A percentile compares a stretch with the other conserved stretches of the same genome.
Conservation (phyloP, 805 yeast species). For the Pichia exigua region DNA sequence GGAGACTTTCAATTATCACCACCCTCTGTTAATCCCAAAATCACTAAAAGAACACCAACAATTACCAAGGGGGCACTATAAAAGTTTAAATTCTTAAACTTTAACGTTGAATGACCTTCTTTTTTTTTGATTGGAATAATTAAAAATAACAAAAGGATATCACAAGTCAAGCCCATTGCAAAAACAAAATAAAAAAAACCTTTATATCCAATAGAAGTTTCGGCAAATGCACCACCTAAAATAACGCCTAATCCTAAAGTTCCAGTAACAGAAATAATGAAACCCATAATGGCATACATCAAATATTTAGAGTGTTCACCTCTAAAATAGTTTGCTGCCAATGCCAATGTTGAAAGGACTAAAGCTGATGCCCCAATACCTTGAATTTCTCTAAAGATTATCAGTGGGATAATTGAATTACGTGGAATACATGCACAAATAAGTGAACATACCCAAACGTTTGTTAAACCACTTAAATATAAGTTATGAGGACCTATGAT, state of each 20-base stretch:
- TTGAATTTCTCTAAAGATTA: constrained; percentile 38
- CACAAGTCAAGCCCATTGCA: constrained; percentile 20
- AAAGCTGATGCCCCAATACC: constrained; percentile 37
- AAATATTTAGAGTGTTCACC: constrained; percentile 12
- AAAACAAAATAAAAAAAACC: constrained; percentile 33
- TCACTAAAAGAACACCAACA: constrained; percentile 30
- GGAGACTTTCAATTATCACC: constrained; percentile 37
- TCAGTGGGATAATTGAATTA: constrained; percentile 28
- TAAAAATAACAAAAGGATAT: constrained; percentile 16
- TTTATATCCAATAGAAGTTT: constrained; percentile 31
- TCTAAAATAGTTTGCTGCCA: constrained; percentile 19
- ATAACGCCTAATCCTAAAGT: constrained; percentile 33
- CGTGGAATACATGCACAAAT: constrained; percentile 30
- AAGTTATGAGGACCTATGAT: constrained; percentile 32
- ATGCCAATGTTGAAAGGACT: constrained; percentile 27
- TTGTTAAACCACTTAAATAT: constrained; percentile 18
- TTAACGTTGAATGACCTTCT: constrained; percentile 16
- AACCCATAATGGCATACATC: constrained; percentile 9
- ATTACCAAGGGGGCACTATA: constrained; percentile 29
- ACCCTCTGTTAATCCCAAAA: constrained; percentile 39
- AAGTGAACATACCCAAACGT: constrained; percentile 22
- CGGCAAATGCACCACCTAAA: constrained; percentile 38
- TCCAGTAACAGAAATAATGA: constrained; percentile 19
- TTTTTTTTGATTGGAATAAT: constrained; percentile 26
- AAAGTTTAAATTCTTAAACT: constrained; percentile 28